Evolutionary conservation across 192 early-diverging fungal species (phyloP), one percentile per base, ranked within the genome.

Genomic region (Podila verticillata): DNA sequence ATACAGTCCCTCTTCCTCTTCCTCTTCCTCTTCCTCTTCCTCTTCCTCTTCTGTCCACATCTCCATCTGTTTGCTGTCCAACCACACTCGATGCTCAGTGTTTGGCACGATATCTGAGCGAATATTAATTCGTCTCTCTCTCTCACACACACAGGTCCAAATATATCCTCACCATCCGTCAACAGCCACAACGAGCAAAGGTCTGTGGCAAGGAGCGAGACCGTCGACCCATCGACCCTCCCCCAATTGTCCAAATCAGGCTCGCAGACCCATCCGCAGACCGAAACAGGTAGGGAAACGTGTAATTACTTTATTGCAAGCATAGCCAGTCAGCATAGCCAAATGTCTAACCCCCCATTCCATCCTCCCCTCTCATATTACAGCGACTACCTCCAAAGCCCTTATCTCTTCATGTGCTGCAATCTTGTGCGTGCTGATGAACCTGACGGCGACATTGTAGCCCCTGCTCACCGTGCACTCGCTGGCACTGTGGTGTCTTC

Each of bases 341-440:
- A 32, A 20, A n/a, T 9, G 22, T 1, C 36, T 62, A 29, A 20
- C 36, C 30, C 7, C 31, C 19, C 57, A 56, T 15, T 24, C 7
- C 19, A 24, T 61, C 24, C 61, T 36, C 60, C 29, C 29, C 26
- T 3, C 31, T 59, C 30, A 17, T 59, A 15, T 26, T 24, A 5
- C 68, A 87, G 84, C 34, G 75, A 83, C 36, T 87, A 73, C 64
- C 74, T 84, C 26, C 89, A 90, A 74, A 94, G 93, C 77, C 94
- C 95, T 34, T 95, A 95, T 81, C 95, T 95, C 78, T 98, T 98
- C 83, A 95, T 97, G 95, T 97, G 95, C 75, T 95, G 93, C 22
- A 95, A 95, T 35, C 87, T 98, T 31, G 91, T 97, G 70, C 73
- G 68, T 58, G 86, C 88, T 12, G 84, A 89, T 48, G 90, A 91